Evolutionary conservation across 1,284 basidiomycete genomes (phyloP).

Genomic region (Earliella scabrosa): DNA sequence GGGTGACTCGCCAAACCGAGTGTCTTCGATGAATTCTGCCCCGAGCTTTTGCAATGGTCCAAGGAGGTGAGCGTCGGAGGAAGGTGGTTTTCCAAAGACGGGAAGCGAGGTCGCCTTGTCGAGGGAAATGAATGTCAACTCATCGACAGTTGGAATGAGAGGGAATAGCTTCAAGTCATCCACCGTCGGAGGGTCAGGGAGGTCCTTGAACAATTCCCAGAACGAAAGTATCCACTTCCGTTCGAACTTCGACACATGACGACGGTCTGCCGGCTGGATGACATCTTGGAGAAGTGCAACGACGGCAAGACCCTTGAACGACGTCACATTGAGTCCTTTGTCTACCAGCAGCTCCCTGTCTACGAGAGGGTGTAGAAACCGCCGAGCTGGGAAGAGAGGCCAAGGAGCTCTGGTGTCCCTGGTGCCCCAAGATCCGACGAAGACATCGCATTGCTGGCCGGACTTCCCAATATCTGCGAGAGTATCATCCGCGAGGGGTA

Average conservation of each 20-base stretch:
- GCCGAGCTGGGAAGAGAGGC: conserved; percentile 26
- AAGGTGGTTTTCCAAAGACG: not conserved
- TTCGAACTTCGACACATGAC: not conserved
- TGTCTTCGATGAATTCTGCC: not conserved
- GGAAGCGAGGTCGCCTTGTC: not conserved
- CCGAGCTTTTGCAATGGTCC: conserved; percentile 9
- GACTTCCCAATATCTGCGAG: conserved; percentile 20
- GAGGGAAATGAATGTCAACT: not conserved
- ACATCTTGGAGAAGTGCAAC: not conserved
- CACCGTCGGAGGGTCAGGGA: not conserved
- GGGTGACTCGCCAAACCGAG: too few relatives aligned
- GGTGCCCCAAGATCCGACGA: conserved; percentile 19
- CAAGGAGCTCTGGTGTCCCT: conserved; percentile 5
- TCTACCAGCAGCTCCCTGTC: not conserved
- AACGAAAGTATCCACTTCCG: not conserved
- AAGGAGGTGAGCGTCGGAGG: not conserved
- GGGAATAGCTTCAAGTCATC: not conserved
- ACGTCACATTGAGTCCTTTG: conserved; percentile 1
- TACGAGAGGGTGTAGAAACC: conserved; percentile 34
- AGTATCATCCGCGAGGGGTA: conserved; percentile 38
- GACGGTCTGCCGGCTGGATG: not conserved
- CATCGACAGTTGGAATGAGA: conserved; percentile 6
- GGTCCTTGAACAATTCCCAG: conserved; percentile 1
- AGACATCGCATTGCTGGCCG: not conserved
- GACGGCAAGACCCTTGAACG: not conserved